Conservation (phyloP, 129 eudicot genomes). For the Artemisia tridentata region DNA sequence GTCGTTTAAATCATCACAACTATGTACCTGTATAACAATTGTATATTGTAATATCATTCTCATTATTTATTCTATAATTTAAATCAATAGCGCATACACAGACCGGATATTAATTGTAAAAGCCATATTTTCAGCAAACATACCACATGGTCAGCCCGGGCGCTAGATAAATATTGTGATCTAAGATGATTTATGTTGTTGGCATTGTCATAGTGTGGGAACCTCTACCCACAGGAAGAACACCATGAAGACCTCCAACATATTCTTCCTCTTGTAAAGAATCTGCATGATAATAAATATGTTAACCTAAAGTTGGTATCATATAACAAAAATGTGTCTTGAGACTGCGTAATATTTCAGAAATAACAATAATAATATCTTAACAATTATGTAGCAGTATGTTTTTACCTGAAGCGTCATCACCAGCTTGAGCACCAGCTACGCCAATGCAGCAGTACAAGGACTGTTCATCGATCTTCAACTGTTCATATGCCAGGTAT, state of each 20-base stretch:
- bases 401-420: slow-evolving; percentile 52
- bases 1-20: slow-evolving; percentile 11
- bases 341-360: neutral
- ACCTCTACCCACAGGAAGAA: slow-evolving; percentile 83
- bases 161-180: slow-evolving; percentile 22
- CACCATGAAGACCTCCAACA: slow-evolving; percentile 50
- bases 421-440: slow-evolving; percentile 89
- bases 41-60: neutral
- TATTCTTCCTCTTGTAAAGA: slow-evolving; percentile 57
- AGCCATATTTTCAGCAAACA: slow-evolving; percentile 14
- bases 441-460: slow-evolving; percentile 89
- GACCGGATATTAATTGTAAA: too few relatives aligned
- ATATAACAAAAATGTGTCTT: neutral
- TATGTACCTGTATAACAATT: slow-evolving; percentile 17
- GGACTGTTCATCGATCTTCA: slow-evolving; percentile 79
- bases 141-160: slow-evolving; percentile 31
- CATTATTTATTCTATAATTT: neutral
- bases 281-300: slow-evolving; percentile 28
- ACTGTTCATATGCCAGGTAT: slow-evolving; percentile 81
- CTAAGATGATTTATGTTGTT: slow-evolving; percentile 56
- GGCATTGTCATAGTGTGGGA: slow-evolving; percentile 93
- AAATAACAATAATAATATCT: neutral
- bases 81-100: neutral
- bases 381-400: neutral
- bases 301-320: neutral